These are phyloP conservation scores for Neonectria neomacrospora DNA, from an alignment of 2,329 filamentous ascomycete genomes.

Conservation along the genomic window DNA sequence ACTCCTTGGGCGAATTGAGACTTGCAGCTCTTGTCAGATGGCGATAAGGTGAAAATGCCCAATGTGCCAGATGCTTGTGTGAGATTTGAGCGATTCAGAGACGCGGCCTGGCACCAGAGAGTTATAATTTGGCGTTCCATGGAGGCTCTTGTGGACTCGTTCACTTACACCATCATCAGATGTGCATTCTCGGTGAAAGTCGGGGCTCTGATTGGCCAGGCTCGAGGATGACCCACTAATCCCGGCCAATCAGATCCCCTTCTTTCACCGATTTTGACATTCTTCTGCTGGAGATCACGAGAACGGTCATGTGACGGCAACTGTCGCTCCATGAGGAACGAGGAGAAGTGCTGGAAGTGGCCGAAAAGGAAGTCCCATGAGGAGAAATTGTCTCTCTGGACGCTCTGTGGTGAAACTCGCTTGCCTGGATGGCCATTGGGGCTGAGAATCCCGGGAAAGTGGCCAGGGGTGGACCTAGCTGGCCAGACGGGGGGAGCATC, in stretches of 20 bases:
- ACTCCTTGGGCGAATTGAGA: slow-evolving; percentile 51
- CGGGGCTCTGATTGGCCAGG: slow-evolving; percentile 44
- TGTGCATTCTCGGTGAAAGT: slow-evolving; percentile 40
- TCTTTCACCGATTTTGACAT: slow-evolving; percentile 48
- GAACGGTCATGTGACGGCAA: slow-evolving; percentile 37
- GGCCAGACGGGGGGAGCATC: slow-evolving; percentile 22
- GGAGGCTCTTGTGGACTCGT: slow-evolving; percentile 49
- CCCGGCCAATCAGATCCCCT: slow-evolving; percentile 46
- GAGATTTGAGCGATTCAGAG: slow-evolving; percentile 53
- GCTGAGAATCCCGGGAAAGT: slow-evolving; percentile 27
- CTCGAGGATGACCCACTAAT: slow-evolving; percentile 29
- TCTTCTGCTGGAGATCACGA: slow-evolving; percentile 28
- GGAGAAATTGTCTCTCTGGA: slow-evolving; percentile 25
- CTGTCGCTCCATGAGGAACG: slow-evolving; percentile 23
- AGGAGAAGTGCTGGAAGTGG: slow-evolving; percentile 23
- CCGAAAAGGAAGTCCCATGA: slow-evolving; percentile 27
- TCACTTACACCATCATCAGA: slow-evolving; percentile 54
- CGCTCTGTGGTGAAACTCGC: slow-evolving; percentile 26
- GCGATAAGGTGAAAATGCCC: slow-evolving; percentile 55
- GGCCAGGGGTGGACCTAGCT: slow-evolving; percentile 27
- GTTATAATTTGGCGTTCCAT: slow-evolving; percentile 54
- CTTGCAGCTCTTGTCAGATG: slow-evolving; percentile 51
- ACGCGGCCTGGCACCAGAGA: slow-evolving; percentile 52
- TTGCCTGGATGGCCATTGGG: slow-evolving; percentile 25
- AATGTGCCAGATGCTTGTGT: slow-evolving; percentile 54